Evolutionary conservation across 2,329 filamentous ascomycete species (phyloP), one percentile per base, ranked within the genome.

Genomic region (Colletotrichum melonis): DNA sequence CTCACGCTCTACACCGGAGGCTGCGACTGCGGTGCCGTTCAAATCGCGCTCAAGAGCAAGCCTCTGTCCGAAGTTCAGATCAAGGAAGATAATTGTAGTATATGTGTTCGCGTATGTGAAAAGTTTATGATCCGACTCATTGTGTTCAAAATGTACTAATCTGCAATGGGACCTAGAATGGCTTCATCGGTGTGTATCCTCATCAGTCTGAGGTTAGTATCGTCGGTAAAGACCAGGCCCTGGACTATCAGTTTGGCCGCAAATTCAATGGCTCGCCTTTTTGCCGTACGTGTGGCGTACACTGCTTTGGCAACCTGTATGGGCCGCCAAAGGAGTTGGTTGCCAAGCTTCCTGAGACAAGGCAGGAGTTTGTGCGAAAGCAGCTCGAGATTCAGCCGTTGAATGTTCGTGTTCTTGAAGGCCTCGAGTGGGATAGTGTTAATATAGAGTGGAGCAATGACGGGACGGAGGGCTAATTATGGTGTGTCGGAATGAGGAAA

Each of bases 11-110:
- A 80, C 49, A 35, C 52, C 1, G 77, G 76, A 30, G 76, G 77
- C 19, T 82, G 80, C 54, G 77, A 78, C 42, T 82, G 80, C 63
- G 76, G 79, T 1, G 73, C 69, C 1, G 75, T 81, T 3, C 66
- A 66, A 38, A 69, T 76, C 16, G 72, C 77, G 11, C 64, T 80
- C 0, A 59, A 75, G 1, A 73, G 55, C 5, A 67, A 74, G 6
- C 59, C 70, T 81, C 57, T 88, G 80, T 70, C 82, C 78, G 28
- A 82, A 78, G 62, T 85, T 81, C 74, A 86, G 82, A 69, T 86
- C 79, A 76, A 83, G 80, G 69, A 85, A 81, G 75, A 84, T 79
- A 76, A 84, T 83, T 77, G 82, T 67, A 81, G 80, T 64, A 77
- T 73, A 8, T 82, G 80, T 66, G 72, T 77, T n/a, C 75, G 80